Evolutionary conservation across 495 filamentous ascomycete species (phyloP).

Genomic region (Recurvomyces mirabilis): DNA sequence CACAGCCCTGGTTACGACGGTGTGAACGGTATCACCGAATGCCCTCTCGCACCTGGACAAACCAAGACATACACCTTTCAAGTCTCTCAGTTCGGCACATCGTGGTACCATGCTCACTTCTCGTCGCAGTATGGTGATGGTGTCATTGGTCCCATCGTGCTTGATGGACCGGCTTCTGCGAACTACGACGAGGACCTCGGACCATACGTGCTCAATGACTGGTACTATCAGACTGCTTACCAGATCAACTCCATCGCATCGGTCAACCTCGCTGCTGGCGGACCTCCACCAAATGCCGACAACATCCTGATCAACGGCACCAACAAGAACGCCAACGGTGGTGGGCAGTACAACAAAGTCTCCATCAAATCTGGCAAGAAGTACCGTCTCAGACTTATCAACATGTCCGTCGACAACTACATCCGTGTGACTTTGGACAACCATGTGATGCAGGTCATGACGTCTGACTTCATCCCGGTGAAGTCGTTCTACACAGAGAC

Average conservation of each 20-base stretch:
- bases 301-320: conserved; percentile 30
- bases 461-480: conserved; percentile 31
- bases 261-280: conserved; percentile 9
- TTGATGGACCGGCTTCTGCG: conserved; percentile 28
- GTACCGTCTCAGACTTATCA: conserved; percentile 31
- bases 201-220: conserved; percentile 27
- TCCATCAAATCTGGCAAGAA: conserved; percentile 27
- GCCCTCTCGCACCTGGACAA: conserved; percentile 29
- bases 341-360: conserved; percentile 23
- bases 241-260: conserved; percentile 8
- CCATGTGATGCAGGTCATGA: conserved; percentile 29
- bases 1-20: conserved; percentile 27
- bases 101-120: conserved; percentile 29
- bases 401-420: conserved; percentile 24
- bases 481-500: conserved; percentile 24
- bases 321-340: conserved; percentile 22
- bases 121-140: conserved; percentile 33
- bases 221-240: conserved; percentile 28
- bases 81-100: conserved; percentile 32
- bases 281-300: conserved; percentile 22
- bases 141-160: conserved; percentile 27
- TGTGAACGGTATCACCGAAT: conserved; percentile 31
- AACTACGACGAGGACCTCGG: conserved; percentile 35
- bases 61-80: conserved; percentile 29
- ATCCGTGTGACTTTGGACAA: conserved; percentile 24